phyloP scores from a whole-genome alignment of 306 rosid genomes.

The Acacia acuminata region DNA sequence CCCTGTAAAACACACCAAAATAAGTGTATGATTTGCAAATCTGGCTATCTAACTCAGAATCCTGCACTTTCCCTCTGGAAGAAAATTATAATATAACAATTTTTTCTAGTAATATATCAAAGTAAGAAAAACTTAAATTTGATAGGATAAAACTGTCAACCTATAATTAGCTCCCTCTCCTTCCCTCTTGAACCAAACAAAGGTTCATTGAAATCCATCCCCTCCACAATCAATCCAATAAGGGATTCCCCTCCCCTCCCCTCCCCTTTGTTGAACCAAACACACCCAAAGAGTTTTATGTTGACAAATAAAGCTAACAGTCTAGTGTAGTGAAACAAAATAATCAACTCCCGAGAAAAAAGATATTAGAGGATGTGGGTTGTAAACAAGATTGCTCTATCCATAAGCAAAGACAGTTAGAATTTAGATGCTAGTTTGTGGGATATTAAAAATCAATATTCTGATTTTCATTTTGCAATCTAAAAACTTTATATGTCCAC shows the following conservation, averaged over 20 bases:
- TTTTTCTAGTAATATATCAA: no score
- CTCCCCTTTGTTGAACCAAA: no score
- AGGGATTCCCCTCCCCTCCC: no score
- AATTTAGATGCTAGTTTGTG: constrained; percentile 11
- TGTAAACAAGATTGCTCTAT: background rate
- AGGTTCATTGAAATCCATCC: no score
- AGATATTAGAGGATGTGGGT: constrained; percentile 6
- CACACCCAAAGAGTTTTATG: background rate
- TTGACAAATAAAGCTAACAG: background rate
- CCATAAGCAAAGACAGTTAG: background rate
- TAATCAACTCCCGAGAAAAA: background rate
- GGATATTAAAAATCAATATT: constrained; percentile 8
- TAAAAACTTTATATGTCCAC: constrained; percentile 1
- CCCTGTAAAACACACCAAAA: constrained; percentile 40
- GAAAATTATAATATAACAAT: background rate
- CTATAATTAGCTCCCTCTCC: no score
- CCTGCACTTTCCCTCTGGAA: background rate
- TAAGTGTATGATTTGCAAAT: constrained; percentile 17
- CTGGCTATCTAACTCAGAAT: constrained; percentile 12
- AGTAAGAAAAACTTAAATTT: no score
- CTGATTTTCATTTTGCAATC: constrained; percentile 15
- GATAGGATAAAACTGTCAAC: no score
- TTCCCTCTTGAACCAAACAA: no score
- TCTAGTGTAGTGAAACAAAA: background rate
- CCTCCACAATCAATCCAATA: no score